phyloP scores from a whole-genome alignment of 148 eudicot species.

The Camellia japonica region DNA sequence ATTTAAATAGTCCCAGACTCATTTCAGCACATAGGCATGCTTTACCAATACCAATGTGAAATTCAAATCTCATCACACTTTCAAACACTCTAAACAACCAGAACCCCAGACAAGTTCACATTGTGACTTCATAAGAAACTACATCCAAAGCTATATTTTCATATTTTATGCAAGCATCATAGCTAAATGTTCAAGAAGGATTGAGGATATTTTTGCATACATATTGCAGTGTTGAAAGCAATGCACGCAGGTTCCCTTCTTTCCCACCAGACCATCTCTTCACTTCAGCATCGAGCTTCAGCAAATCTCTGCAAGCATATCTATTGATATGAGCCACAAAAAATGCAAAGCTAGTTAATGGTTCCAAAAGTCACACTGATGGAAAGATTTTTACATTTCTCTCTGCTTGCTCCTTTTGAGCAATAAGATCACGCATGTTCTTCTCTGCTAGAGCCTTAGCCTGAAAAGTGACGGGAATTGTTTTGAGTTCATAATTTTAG shows the following conservation, averaged over 20 bases:
- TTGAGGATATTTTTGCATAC: conserved; percentile 38
- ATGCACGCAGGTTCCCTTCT: conserved; percentile 94
- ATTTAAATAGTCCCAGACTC: not conserved
- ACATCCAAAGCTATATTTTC: not conserved
- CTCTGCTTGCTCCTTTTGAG: conserved; percentile 88
- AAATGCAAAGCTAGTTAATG: conserved; percentile 12
- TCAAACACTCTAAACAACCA: not conserved
- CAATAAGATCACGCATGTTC: conserved; percentile 81
- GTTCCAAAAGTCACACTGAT: not conserved
- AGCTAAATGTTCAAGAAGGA: not conserved
- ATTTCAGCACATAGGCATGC: not conserved
- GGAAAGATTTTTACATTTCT: conserved; percentile 54
- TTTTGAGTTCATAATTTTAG: not conserved
- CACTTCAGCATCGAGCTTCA: conserved; percentile 82
- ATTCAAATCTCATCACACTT: not conserved
- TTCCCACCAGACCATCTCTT: conserved; percentile 98
- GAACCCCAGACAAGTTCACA: not conserved
- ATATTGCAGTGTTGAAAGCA: conserved; percentile 95
- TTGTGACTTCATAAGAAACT: not conserved
- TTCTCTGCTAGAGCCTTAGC: conserved; percentile 95
- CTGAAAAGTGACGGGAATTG: conserved; percentile 38
- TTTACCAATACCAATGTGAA: not conserved
- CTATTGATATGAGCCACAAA: conserved; percentile 8
- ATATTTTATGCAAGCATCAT: not conserved
- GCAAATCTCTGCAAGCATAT: conserved; percentile 69